Evolutionary conservation across 331 rosid genomes (phyloP).

Genomic region (Malus hybrid): DNA sequence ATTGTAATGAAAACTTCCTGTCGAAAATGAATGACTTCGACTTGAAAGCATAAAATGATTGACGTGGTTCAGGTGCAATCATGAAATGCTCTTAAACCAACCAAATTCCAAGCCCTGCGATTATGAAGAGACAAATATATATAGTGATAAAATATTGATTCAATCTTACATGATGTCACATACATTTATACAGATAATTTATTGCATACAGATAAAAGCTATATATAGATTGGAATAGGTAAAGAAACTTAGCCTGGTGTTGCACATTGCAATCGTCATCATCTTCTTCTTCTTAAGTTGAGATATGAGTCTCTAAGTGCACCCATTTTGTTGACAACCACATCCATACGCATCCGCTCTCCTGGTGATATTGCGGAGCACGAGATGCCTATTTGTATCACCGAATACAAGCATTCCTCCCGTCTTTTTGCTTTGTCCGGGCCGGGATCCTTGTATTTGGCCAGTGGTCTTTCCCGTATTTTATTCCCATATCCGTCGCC

Average conservation of each 20-base stretch:
- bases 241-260: not conserved
- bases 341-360: conserved; percentile 28
- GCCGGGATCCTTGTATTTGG: not conserved
- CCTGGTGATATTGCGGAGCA: conserved; percentile 39
- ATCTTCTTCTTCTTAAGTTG: not conserved
- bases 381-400: conserved; percentile 39
- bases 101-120: no score
- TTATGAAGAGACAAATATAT: no score
- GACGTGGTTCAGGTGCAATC: no score
- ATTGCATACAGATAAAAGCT: not conserved
- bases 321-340: conserved; percentile 27
- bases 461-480: not conserved
- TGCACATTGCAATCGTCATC: not conserved
- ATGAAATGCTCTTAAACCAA: no score
- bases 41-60: no score
- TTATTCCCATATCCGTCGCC: not conserved
- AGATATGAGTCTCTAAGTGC: conserved; percentile 25
- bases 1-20: no score
- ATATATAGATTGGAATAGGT: not conserved
- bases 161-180: not conserved
- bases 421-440: not conserved
- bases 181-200: not conserved
- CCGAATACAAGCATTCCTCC: conserved; percentile 31
- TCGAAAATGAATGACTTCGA: no score
- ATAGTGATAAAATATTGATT: not conserved